Percentiles rank a stretch among this genome's conserved stretches.
phyloP scores from a whole-genome alignment of 306 rosid genomes.

The Macrotyloma uniflorum region DNA sequence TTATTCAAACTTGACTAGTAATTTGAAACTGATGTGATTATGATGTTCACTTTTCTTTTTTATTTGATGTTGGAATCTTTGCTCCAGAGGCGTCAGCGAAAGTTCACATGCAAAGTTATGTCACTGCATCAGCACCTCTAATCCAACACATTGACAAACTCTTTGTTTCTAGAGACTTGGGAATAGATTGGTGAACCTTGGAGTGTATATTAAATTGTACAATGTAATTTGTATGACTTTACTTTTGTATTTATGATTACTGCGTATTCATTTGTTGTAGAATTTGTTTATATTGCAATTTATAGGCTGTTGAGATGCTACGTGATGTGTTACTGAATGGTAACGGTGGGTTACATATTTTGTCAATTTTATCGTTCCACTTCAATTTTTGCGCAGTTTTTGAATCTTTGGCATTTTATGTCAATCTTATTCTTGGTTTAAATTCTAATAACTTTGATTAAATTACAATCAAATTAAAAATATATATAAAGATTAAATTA shows the following conservation, averaged over 20 bases:
- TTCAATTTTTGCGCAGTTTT: neutral
- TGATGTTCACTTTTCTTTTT: neutral
- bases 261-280: neutral
- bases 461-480: too few species aligned
- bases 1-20: slow-evolving; percentile 19
- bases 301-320: neutral
- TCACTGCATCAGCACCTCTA: slow-evolving; percentile 62
- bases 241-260: slow-evolving; percentile 14
- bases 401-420: too few species aligned
- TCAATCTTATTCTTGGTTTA: too few species aligned
- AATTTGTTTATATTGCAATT: slow-evolving; percentile 29
- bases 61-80: slow-evolving; percentile 11
- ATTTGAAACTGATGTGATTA: slow-evolving; percentile 31
- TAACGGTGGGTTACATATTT: neutral
- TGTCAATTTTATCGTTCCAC: neutral
- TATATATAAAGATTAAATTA: too few species aligned
- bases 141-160: slow-evolving; percentile 77
- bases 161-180: slow-evolving; percentile 75
- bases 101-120: slow-evolving; percentile 74
- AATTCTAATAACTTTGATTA: too few species aligned
- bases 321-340: neutral
- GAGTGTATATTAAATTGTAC: slow-evolving; percentile 34
- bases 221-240: slow-evolving; percentile 23
- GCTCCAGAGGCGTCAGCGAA: slow-evolving; percentile 72
- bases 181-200: slow-evolving; percentile 76